phyloP scores from a whole-genome alignment of 768 basidiomycete genomes.

The Serendipita indica region DNA sequence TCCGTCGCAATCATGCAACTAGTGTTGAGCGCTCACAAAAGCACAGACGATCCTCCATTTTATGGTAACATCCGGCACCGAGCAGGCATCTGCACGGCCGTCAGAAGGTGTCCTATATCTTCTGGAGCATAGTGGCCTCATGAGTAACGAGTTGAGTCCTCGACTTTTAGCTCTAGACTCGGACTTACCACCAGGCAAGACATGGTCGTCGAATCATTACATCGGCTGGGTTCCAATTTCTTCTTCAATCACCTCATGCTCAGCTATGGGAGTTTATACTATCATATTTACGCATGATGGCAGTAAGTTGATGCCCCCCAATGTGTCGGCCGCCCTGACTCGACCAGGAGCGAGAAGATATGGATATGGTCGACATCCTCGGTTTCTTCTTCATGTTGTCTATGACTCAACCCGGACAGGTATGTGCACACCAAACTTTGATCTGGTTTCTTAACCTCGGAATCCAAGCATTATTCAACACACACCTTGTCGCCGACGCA shows the following conservation, averaged over 20 bases:
- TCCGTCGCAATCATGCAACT: slow-evolving; percentile 20
- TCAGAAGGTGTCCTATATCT: slow-evolving; percentile 74
- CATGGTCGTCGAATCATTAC: slow-evolving; percentile 42
- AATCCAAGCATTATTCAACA: slow-evolving; percentile 69
- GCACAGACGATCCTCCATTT: slow-evolving; percentile 85
- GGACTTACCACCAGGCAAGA: background rate
- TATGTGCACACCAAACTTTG: slow-evolving; percentile 25
- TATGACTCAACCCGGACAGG: slow-evolving; percentile 86
- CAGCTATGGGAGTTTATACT: slow-evolving; percentile 92
- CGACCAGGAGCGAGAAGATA: slow-evolving; percentile 51
- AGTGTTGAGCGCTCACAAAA: background rate
- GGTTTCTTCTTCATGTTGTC: slow-evolving; percentile 95
- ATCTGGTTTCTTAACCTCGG: background rate
- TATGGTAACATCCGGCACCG: slow-evolving; percentile 88
- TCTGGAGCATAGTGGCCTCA: slow-evolving; percentile 70
- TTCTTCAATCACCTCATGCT: slow-evolving; percentile 83
- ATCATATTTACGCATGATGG: slow-evolving; percentile 75
- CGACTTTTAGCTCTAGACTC: background rate
- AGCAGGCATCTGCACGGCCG: slow-evolving; percentile 58
- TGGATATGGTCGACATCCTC: slow-evolving; percentile 87
- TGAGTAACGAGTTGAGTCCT: slow-evolving; percentile 49
- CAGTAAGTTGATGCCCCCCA: slow-evolving; percentile 33
- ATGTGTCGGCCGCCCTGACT: slow-evolving; percentile 4
- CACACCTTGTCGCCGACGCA: slow-evolving; percentile 67
- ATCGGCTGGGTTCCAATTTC: slow-evolving; percentile 89